Base-by-base conservation (phyloP, 2,329 filamentous ascomycete genomes). In the Bimuria novae-zelandiae region DNA sequence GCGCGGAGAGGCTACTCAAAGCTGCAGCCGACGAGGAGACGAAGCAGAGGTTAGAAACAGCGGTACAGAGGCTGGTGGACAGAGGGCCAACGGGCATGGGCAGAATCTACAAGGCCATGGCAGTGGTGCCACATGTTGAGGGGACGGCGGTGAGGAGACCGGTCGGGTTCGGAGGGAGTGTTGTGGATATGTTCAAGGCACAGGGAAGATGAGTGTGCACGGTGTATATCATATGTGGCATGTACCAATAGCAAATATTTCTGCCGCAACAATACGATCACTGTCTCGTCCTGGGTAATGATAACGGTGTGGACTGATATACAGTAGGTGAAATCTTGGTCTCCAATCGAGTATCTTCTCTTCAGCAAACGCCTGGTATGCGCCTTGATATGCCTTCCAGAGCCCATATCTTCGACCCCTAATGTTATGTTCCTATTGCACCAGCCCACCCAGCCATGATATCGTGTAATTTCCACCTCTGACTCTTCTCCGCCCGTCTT, bases 41-140 rank as follows among this genome's bases (percentile, higher is more conserved):
- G 16, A 54, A 55, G 37, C 57, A 52, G 45, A 84, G 85, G 46
- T 79, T 97, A 27, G 85, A 91, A 59, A 83, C 79, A 57, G 87
- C 89, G 0, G 95, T 91, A 84, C 88, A 84, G 76, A 81, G 94
- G 56, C 77, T 99, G 46, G 84, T 97, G n/a, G 92, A 96, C 72
- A 81, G 85, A 36, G 88, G 89, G 0, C 88, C 86, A 1, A 86
- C 84, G 46, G 93, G 92, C 0, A 99, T 99, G 94, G 94, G 94
- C 0, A 92, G 88, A 76, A 79, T 96, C 19, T 99, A 99, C 73
- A 97, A 97, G 77, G 92, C 86, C 21, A 82, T 99, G 81, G 90
- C 92, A 11, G 90, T 99, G 64, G 70, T 97, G 65, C 94, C 94
- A 0, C 74, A 75, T 58, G 63, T 60, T 39, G 68, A 73, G 73